phyloP scores from a whole-genome alignment of 352 stramenopile species.

The Pythium dissotocum region DNA sequence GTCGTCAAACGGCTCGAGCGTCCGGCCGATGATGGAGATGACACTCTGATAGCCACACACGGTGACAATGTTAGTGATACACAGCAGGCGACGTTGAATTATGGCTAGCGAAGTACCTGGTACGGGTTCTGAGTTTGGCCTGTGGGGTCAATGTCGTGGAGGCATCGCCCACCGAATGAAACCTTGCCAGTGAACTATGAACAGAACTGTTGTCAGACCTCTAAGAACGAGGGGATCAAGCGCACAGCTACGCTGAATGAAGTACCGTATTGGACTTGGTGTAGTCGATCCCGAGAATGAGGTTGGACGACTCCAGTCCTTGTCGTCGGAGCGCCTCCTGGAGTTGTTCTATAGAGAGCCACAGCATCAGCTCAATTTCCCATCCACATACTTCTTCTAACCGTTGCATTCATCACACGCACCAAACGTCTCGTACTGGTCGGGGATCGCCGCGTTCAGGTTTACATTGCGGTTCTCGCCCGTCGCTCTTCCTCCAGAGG shows the following conservation, averaged over 20 bases:
- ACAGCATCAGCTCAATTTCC: background rate
- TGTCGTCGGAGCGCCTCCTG: slow-evolving; percentile 57
- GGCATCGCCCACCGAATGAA: slow-evolving; percentile 58
- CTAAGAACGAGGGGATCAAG: slow-evolving; percentile 2
- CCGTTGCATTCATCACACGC: slow-evolving; percentile 3
- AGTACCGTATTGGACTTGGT: slow-evolving; percentile 74
- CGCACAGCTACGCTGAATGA: background rate
- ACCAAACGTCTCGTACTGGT: slow-evolving; percentile 70
- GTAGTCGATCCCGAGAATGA: slow-evolving; percentile 80
- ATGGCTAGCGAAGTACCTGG: slow-evolving; percentile 33
- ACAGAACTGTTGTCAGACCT: background rate
- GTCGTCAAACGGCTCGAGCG: slow-evolving; percentile 66
- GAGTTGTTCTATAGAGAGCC: slow-evolving; percentile 46
- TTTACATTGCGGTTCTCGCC: slow-evolving; percentile 17
- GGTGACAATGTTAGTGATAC: background rate
- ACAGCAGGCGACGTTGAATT: background rate
- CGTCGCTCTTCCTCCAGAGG: background rate
- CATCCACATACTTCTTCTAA: background rate
- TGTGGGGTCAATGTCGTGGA: slow-evolving; percentile 72
- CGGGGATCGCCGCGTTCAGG: slow-evolving; percentile 47
- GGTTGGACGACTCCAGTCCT: slow-evolving; percentile 63
- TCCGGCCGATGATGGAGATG: slow-evolving; percentile 68
- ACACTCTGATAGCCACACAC: slow-evolving; percentile 34
- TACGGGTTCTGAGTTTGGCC: slow-evolving; percentile 60
- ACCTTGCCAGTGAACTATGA: slow-evolving; percentile 63